Percentiles rank a stretch among this genome's conserved stretches.
These are phyloP conservation scores for Rhodamnia argentea DNA, from an alignment of 345 rosid species.

Conservation along the genomic window DNA sequence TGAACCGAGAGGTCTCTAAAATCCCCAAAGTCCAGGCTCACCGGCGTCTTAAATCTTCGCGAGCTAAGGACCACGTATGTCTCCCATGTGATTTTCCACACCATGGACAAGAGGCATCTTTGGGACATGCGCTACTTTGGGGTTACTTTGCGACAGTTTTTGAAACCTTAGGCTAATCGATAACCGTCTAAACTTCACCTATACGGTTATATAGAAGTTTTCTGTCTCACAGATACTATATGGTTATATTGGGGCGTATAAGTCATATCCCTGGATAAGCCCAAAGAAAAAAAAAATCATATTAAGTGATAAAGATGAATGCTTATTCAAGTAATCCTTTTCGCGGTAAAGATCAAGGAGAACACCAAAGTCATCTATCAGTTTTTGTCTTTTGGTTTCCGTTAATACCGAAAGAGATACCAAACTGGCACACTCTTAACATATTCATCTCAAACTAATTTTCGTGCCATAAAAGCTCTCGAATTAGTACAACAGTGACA, in stretches of 20 bases:
- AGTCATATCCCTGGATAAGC: neutral
- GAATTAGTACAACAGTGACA: too few species aligned
- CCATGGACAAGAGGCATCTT: neutral
- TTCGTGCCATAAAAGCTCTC: too few species aligned
- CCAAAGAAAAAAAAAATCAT: neutral
- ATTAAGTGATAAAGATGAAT: neutral
- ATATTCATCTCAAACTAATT: too few species aligned
- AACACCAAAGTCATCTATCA: neutral
- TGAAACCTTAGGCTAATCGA: neutral
- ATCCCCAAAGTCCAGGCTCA: neutral
- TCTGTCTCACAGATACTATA: neutral
- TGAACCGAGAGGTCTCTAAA: too few species aligned
- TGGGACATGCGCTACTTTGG: neutral
- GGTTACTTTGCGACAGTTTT: neutral
- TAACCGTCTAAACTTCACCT: neutral
- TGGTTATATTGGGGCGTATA: neutral
- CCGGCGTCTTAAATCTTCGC: neutral
- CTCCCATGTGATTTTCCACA: neutral
- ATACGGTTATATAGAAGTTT: neutral
- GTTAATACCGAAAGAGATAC: too few species aligned
- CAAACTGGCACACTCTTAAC: too few species aligned
- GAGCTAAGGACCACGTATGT: neutral
- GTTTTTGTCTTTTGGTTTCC: neutral
- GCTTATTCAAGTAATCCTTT: neutral
- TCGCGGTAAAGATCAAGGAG: neutral